phyloP scores from a whole-genome alignment of 306 rosid genomes.

The Cicer judaicum region DNA sequence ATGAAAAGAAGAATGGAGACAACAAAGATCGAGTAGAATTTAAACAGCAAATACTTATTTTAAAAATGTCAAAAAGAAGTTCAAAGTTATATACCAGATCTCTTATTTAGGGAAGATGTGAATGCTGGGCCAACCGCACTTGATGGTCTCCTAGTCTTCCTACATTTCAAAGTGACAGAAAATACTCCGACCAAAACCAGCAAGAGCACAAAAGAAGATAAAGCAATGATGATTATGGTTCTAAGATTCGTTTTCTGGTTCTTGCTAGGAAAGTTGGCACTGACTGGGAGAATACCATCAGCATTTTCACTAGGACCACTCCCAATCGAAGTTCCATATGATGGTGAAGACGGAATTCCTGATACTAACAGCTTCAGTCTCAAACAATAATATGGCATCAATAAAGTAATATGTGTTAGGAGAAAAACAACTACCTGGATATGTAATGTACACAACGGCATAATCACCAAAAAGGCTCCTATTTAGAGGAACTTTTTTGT shows the following conservation, averaged over 20 bases:
- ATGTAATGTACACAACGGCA: conserved; percentile 69
- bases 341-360: conserved; percentile 90
- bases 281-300: conserved; percentile 71
- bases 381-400: conserved; percentile 38
- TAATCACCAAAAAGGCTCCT: conserved; percentile 79
- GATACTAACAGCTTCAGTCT: conserved; percentile 56
- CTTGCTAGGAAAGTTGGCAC: conserved; percentile 72
- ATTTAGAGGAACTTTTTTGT: conserved; percentile 88
- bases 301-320: conserved; percentile 65
- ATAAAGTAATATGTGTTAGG: conserved; percentile 35
- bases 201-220: conserved; percentile 88
- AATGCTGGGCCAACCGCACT: conserved; percentile 82
- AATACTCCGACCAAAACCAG: conserved; percentile 78
- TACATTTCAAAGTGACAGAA: conserved; percentile 70
- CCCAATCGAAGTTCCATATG: conserved; percentile 59
- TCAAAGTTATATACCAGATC: conserved; percentile 71
- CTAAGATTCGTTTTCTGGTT: conserved; percentile 78
- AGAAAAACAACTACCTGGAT: conserved; percentile 75
- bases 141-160: conserved; percentile 79
- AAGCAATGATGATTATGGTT: conserved; percentile 74
- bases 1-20: conserved; percentile 9
- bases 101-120: conserved; percentile 82
- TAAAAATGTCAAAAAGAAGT: conserved; percentile 35
- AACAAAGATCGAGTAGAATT: not conserved
- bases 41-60: conserved; percentile 18